Conservation (phyloP, 2,329 filamentous ascomycete species). For the Zalaria sp. region DNA sequence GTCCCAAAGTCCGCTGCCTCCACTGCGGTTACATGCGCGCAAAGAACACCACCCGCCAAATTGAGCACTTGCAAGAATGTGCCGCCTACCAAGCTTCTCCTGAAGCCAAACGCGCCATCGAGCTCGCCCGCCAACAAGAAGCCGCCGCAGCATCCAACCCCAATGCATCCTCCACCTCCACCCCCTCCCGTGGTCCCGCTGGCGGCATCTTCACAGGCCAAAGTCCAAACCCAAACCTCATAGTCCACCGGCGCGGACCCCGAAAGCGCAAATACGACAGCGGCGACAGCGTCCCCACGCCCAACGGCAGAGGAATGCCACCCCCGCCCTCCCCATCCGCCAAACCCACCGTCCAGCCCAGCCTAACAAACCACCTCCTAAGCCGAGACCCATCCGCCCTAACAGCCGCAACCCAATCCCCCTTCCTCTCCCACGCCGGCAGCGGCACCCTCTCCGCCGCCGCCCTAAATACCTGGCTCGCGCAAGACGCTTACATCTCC, state of each 20-base stretch:
- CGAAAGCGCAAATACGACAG: constrained; percentile 23
- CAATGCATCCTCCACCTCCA: neutral
- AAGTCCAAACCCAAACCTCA: constrained; percentile 34
- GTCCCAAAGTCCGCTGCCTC: constrained; percentile 34
- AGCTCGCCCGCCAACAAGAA: neutral
- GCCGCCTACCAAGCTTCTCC: constrained; percentile 28
- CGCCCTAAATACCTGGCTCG: constrained; percentile 51
- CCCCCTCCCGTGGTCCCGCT: neutral
- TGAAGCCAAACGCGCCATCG: constrained; percentile 25
- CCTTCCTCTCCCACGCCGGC: constrained; percentile 53
- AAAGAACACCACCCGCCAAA: constrained; percentile 37
- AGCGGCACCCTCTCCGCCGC: constrained; percentile 44
- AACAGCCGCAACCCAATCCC: constrained; percentile 46
- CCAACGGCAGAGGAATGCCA: constrained; percentile 4
- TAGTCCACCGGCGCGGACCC: constrained; percentile 28
- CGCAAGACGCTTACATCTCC: constrained; percentile 58
- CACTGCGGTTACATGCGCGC: constrained; percentile 35
- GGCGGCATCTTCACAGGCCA: constrained; percentile 16
- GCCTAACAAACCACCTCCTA: constrained; percentile 45
- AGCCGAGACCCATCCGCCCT: constrained; percentile 32
- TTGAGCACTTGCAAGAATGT: constrained; percentile 34
- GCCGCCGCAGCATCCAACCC: neutral
- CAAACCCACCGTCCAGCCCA: constrained; percentile 19
- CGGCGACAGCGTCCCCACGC: constrained; percentile 9
- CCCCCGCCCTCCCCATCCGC: constrained; percentile 7